Conservation (phyloP, 2,329 filamentous ascomycete species). For the Zasmidium cellare region DNA sequence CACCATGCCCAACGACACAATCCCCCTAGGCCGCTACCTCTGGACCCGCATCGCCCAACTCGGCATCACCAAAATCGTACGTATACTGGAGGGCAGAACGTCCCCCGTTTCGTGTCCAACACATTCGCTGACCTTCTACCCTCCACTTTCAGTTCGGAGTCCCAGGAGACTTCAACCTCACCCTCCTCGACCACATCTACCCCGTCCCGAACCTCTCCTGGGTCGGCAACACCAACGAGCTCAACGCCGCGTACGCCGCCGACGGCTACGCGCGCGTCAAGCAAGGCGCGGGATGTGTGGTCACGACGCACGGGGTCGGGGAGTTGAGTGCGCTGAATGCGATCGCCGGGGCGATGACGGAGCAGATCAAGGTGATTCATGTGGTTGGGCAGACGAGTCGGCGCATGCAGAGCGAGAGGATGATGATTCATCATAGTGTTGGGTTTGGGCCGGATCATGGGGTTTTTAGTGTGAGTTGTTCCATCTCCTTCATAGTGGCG, state of each 20-base stretch:
- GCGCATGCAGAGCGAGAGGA: not conserved
- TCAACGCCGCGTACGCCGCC: slow-evolving; percentile 59
- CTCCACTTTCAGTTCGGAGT: too few relatives aligned
- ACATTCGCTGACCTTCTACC: too few relatives aligned
- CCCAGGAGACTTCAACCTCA: slow-evolving; percentile 49
- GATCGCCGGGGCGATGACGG: slow-evolving; percentile 44
- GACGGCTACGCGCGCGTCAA: slow-evolving; percentile 61
- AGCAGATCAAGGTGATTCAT: slow-evolving; percentile 47
- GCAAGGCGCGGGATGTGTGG: slow-evolving; percentile 48
- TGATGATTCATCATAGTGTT: slow-evolving; percentile 8
- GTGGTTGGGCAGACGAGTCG: slow-evolving; percentile 33
- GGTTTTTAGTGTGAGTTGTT: not conserved
- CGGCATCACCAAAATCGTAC: slow-evolving; percentile 41
- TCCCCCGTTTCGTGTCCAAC: too few relatives aligned
- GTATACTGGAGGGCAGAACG: too few relatives aligned
- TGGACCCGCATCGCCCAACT: slow-evolving; percentile 45
- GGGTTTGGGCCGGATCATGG: not conserved
- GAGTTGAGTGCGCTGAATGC: slow-evolving; percentile 48
- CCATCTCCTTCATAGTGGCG: not conserved
- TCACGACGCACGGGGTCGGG: slow-evolving; percentile 64
- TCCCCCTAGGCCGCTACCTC: slow-evolving; percentile 44
- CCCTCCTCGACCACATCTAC: slow-evolving; percentile 44
- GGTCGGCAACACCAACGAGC: slow-evolving; percentile 59
- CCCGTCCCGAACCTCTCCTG: slow-evolving; percentile 42
- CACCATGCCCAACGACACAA: slow-evolving; percentile 24